phyloP scores from a whole-genome alignment of 2,329 filamentous ascomycete species.

The Aspergillus pseudoglaucus region DNA sequence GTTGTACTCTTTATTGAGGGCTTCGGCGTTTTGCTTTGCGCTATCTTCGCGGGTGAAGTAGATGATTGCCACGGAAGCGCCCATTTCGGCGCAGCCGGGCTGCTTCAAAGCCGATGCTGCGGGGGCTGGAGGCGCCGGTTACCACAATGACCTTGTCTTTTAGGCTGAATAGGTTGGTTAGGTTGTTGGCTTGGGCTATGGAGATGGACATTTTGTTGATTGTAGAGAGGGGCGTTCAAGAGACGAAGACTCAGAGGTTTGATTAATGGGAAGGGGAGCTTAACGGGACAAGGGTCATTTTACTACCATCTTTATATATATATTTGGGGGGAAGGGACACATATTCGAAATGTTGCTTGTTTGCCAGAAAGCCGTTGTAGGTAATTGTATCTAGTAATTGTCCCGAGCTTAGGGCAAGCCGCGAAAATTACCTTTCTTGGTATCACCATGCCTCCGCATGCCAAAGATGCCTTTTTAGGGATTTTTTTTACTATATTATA shows the following conservation, averaged over 20 bases:
- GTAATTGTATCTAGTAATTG: background rate
- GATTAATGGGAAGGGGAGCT: background rate
- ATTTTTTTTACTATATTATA: no score
- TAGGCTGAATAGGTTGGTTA: conserved; percentile 3
- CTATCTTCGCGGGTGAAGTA: background rate
- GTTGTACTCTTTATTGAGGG: background rate
- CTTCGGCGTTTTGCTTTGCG: background rate
- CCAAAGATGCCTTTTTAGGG: background rate
- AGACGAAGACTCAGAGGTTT: background rate
- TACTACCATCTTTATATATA: background rate
- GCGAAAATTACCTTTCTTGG: background rate
- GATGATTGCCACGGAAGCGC: background rate
- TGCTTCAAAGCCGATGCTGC: background rate
- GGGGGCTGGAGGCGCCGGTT: conserved; percentile 1
- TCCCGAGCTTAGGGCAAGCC: background rate
- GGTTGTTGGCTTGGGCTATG: background rate
- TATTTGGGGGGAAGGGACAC: background rate
- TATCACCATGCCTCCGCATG: background rate
- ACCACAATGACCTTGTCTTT: conserved; percentile 3
- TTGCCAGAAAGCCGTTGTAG: background rate
- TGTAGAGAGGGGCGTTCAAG: background rate
- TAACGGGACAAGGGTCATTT: background rate
- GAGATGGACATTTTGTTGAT: background rate
- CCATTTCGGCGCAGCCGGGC: background rate
- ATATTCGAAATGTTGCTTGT: background rate